Conservation (phyloP, 345 rosid genomes). For the Dipteronia sinensis region DNA sequence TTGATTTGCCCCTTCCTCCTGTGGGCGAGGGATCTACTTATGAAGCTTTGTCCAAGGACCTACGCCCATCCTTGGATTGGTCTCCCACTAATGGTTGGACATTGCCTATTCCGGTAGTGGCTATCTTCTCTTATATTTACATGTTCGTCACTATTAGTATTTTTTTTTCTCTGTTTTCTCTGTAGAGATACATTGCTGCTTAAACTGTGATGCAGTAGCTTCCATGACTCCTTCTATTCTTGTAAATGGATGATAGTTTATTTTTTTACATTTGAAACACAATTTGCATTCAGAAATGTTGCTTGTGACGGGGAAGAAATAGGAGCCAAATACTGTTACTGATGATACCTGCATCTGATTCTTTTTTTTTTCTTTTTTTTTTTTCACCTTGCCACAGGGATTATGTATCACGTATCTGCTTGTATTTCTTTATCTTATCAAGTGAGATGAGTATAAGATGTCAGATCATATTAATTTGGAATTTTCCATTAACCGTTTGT, state of each 20-base stretch:
- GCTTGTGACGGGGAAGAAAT: background rate
- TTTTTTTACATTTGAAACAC: background rate
- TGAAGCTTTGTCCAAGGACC: constrained; percentile 42
- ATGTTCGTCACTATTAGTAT: background rate
- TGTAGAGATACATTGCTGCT: background rate
- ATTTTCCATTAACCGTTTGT: too few species aligned
- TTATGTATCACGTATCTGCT: background rate
- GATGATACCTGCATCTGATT: background rate
- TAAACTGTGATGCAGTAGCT: background rate
- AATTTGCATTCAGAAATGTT: background rate
- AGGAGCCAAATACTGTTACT: background rate
- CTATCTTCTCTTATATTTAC: constrained; percentile 9
- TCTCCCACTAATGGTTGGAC: constrained; percentile 54
- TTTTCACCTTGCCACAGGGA: background rate
- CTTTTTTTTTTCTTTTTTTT: background rate
- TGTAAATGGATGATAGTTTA: background rate
- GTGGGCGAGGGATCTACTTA: constrained; percentile 55
- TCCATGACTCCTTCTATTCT: background rate
- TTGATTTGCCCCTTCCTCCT: constrained; percentile 56
- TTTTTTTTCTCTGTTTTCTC: background rate
- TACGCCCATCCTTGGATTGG: constrained; percentile 74
- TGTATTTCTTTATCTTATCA: background rate
- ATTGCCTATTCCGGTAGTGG: constrained; percentile 33
- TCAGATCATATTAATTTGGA: too few species aligned
- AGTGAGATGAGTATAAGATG: background rate